Percentiles rank a stretch among this genome's conserved stretches.
Conservation (phyloP, 2,329 filamentous ascomycete genomes). For the Colletotrichum tanaceti region DNA sequence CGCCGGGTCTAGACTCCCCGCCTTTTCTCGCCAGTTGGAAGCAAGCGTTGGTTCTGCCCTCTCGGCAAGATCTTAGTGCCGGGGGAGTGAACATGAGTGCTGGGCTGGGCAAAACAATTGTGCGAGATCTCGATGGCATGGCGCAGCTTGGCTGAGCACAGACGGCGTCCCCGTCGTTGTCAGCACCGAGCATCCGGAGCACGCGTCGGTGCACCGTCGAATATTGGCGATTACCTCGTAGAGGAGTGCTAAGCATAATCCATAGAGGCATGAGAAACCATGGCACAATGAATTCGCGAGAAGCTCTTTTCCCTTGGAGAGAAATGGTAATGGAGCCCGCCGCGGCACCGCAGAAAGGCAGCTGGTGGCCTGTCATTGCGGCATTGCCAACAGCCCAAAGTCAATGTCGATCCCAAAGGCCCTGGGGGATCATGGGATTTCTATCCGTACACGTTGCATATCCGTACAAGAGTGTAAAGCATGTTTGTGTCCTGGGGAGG, state of each 20-base stretch:
- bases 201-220: neutral
- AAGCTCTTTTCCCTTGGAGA: neutral
- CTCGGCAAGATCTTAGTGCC: neutral
- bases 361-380: slow-evolving; percentile 18
- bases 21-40: neutral
- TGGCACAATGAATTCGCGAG: no score
- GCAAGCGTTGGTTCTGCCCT: neutral
- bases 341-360: neutral
- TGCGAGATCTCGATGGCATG: slow-evolving; percentile 35
- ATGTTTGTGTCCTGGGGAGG: neutral
- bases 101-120: neutral
- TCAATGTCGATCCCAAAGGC: slow-evolving; percentile 11
- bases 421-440: slow-evolving; percentile 11
- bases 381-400: slow-evolving; percentile 3
- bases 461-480: neutral
- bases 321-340: slow-evolving; percentile 18
- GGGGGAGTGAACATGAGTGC: neutral
- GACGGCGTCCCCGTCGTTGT: slow-evolving; percentile 9
- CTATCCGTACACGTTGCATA: no score
- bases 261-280: no score
- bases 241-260: no score
- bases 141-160: slow-evolving; percentile 1
- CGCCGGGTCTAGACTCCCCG: slow-evolving; percentile 4
- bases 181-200: neutral
- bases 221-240: neutral